Percentiles rank a stretch among this genome's conserved stretches.
Conservation (phyloP, 23 red algal species). For the Gracilaria gracilis region DNA sequence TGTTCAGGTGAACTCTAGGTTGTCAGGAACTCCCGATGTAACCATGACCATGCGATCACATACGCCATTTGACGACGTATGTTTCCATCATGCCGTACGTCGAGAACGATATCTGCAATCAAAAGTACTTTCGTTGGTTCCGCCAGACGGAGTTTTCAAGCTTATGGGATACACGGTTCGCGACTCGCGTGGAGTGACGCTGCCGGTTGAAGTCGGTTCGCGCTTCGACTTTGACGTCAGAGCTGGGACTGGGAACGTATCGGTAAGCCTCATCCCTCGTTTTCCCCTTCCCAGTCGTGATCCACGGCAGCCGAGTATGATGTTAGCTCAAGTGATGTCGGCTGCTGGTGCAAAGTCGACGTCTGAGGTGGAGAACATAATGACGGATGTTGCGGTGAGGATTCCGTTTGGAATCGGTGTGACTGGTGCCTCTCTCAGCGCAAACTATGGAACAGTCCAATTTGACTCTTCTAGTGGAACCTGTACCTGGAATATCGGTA, state of each 20-base stretch:
- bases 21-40: constrained; percentile 90
- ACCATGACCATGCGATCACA: constrained; percentile 62
- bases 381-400: constrained; percentile 55
- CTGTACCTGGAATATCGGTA: constrained; percentile 66
- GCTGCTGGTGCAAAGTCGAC: constrained; percentile 60
- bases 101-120: constrained; percentile 59
- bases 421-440: constrained; percentile 49
- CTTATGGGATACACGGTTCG: constrained; percentile 78
- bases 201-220: constrained; percentile 75
- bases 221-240: constrained; percentile 55
- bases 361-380: constrained; percentile 30
- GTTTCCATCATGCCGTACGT: constrained; percentile 83
- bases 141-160: constrained; percentile 85
- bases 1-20: constrained; percentile 69
- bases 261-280: constrained; percentile 56
- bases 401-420: constrained; percentile 74
- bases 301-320: constrained; percentile 24
- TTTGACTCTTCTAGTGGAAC: constrained; percentile 63
- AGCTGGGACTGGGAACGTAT: constrained; percentile 58
- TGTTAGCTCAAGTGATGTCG: constrained; percentile 57
- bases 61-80: constrained; percentile 66
- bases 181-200: constrained; percentile 40
- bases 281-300: constrained; percentile 25
- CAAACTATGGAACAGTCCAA: constrained; percentile 66
- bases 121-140: constrained; percentile 79